Evolutionary conservation across 1,284 basidiomycete genomes (phyloP).

Genomic region (Lentinula novae-zelandiae): DNA sequence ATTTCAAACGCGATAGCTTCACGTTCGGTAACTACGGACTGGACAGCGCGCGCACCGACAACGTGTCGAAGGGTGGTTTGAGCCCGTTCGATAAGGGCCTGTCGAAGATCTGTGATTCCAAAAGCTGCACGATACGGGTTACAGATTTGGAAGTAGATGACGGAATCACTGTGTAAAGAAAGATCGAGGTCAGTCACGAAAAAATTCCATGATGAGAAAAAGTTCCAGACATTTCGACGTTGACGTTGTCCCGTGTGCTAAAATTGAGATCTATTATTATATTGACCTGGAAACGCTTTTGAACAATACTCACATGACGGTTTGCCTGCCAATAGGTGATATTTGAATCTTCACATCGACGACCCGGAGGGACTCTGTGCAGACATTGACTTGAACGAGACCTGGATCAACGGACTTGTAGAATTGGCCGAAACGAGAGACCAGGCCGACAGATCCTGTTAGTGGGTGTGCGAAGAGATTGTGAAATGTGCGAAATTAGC

Average conservation of each 20-base stretch:
- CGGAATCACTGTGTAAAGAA: conserved; percentile 62
- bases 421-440: conserved; percentile 91
- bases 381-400: conserved; percentile 85
- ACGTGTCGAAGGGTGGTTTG: conserved; percentile 96
- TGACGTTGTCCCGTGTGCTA: conserved; percentile 84
- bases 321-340: conserved; percentile 81
- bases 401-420: conserved; percentile 95
- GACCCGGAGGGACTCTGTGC: conserved; percentile 78
- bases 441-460: conserved; percentile 82
- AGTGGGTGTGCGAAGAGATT: conserved; percentile 5
- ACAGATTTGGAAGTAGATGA: conserved; percentile 88
- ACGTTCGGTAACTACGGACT: conserved; percentile 87
- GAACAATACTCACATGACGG: conserved; percentile 53
- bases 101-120: conserved; percentile 85
- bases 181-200: conserved; percentile 9
- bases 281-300: neutral
- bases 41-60: conserved; percentile 85
- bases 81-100: conserved; percentile 88
- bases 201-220: conserved; percentile 7
- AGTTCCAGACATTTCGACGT: conserved; percentile 68
- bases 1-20: conserved; percentile 96
- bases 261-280: conserved; percentile 5
- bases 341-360: conserved; percentile 97
- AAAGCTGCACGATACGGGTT: conserved; percentile 90
- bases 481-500: conserved; percentile 1